Conservation (phyloP, 306 rosid species). For the Quercus rubra region DNA sequence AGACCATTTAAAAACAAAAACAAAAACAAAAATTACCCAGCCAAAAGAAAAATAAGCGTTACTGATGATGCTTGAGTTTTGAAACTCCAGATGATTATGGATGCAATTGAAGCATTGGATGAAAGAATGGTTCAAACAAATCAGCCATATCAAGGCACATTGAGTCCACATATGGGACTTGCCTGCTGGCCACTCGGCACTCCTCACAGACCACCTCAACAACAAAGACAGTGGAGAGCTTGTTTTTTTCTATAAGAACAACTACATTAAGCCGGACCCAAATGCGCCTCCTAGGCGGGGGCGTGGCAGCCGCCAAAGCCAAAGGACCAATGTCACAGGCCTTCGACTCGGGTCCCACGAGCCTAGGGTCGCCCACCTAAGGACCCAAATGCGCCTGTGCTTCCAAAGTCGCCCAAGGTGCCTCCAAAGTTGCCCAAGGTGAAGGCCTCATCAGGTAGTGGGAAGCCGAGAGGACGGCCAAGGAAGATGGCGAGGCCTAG, state of each 20-base stretch:
- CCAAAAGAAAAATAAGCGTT: neutral
- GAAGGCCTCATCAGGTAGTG: constrained; percentile 30
- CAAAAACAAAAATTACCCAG: neutral
- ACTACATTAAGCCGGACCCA: constrained; percentile 57
- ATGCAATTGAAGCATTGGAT: constrained; percentile 55
- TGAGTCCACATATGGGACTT: constrained; percentile 67
- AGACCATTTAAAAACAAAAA: neutral
- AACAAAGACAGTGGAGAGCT: constrained; percentile 53
- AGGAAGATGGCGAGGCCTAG: constrained; percentile 56
- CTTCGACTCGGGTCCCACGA: constrained; percentile 22
- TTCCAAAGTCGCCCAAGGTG: constrained; percentile 35
- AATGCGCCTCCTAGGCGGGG: constrained; percentile 70
- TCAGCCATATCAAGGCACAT: constrained; percentile 72
- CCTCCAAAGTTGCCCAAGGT: constrained; percentile 35
- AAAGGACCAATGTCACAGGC: constrained; percentile 32
- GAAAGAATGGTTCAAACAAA: constrained; percentile 67
- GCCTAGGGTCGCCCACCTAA: constrained; percentile 81
- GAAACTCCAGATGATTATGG: constrained; percentile 58
- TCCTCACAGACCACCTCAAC: constrained; percentile 60
- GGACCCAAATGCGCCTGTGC: constrained; percentile 46
- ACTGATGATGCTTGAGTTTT: neutral
- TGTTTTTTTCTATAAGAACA: constrained; percentile 69
- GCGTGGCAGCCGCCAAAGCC: constrained; percentile 72
- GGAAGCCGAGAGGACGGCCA: constrained; percentile 70
- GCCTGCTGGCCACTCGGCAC: constrained; percentile 60